Evolutionary conservation across 2,329 filamentous ascomycete genomes (phyloP).

Genomic region (Cercospora citrullina): DNA sequence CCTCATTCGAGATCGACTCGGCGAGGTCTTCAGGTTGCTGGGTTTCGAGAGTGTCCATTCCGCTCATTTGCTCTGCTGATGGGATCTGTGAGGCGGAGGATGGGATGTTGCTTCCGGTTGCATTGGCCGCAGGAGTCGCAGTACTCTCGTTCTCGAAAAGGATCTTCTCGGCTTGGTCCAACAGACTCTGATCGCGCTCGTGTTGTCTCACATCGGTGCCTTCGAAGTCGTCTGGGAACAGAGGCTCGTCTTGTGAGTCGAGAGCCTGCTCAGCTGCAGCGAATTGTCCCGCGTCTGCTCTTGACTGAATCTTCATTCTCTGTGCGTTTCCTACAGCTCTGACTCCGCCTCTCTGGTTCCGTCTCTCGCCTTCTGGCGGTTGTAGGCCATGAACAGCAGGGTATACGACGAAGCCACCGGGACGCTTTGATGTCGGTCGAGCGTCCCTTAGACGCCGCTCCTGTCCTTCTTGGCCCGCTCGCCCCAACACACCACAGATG

Average conservation of each 20-base stretch:
- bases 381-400: constrained; percentile 38
- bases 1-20: constrained; percentile 2
- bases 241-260: constrained; percentile 7
- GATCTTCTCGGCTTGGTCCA: constrained; percentile 18
- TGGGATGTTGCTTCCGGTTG: background rate
- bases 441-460: constrained; percentile 65
- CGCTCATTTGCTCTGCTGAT: constrained; percentile 3
- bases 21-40: background rate
- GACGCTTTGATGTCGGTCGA: constrained; percentile 1
- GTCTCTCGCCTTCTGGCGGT: constrained; percentile 23
- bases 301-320: constrained; percentile 1
- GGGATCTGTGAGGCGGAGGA: constrained; percentile 1
- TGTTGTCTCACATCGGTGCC: constrained; percentile 21
- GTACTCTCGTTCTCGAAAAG: constrained; percentile 6
- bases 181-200: constrained; percentile 20
- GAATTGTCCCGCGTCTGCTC: constrained; percentile 3
- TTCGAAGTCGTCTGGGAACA: constrained; percentile 19
- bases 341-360: background rate
- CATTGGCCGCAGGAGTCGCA: background rate
- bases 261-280: background rate
- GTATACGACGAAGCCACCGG: constrained; percentile 63
- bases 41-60: constrained; percentile 1
- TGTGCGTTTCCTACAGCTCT: background rate
- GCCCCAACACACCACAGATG: constrained; percentile 80
- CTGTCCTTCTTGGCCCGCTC: constrained; percentile 78